Evolutionary conservation across 305 asterid species (phyloP).

Genomic region (Caryopteris hybrid): DNA sequence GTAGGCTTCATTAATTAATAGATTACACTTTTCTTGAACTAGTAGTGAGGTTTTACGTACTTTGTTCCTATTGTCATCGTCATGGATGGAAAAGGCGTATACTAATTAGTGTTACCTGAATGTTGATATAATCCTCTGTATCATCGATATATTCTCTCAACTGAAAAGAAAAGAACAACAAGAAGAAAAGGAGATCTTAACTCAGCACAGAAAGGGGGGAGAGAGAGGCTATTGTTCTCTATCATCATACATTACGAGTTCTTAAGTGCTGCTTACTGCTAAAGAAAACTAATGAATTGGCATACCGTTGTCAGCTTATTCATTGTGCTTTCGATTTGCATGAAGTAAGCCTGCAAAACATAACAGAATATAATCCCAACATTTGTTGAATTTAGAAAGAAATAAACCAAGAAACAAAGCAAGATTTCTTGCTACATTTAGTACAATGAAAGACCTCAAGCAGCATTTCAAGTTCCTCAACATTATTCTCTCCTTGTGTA

Average conservation of each 20-base stretch:
- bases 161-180: conserved; percentile 29
- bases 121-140: conserved; percentile 92
- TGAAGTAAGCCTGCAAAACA: conserved; percentile 71
- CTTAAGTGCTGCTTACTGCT: background rate
- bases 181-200: background rate
- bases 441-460: conserved; percentile 54
- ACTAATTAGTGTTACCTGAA: conserved; percentile 56
- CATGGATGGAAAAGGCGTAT: background rate
- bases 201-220: too few species aligned
- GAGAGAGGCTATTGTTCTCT: too few species aligned
- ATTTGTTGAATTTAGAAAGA: background rate
- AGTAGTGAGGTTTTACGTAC: background rate
- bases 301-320: conserved; percentile 75
- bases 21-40: background rate
- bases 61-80: background rate
- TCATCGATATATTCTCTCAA: conserved; percentile 84
- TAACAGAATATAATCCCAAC: background rate
- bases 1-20: background rate
- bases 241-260: background rate
- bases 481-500: conserved; percentile 52
- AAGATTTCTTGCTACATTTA: background rate
- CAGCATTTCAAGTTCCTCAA: conserved; percentile 92
- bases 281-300: background rate
- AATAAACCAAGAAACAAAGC: background rate
- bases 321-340: conserved; percentile 89